Percentiles rank a stretch among this genome's conserved stretches.
These are phyloP conservation scores for Blastomyces percursus DNA, from an alignment of 2,329 filamentous ascomycete genomes.

Conservation along the genomic window DNA sequence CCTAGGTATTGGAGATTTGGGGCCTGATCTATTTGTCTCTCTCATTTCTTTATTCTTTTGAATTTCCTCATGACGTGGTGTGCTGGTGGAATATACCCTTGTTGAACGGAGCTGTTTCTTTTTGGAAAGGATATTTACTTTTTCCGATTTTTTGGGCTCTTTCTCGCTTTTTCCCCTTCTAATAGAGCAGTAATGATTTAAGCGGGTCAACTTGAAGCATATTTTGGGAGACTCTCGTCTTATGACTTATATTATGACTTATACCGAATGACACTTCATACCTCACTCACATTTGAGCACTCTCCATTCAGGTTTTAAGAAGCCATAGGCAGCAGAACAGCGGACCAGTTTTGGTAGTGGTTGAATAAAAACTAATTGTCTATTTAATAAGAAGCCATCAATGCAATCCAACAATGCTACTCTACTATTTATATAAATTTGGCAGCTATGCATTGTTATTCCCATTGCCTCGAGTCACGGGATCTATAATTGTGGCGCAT, in stretches of 20 bases:
- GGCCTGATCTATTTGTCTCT: neutral
- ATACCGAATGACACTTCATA: neutral
- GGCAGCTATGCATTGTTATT: neutral
- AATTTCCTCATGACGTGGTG: neutral
- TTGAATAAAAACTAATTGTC: neutral
- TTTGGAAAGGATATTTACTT: neutral
- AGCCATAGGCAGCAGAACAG: neutral
- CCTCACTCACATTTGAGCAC: neutral
- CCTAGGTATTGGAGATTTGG: neutral
- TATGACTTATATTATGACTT: neutral
- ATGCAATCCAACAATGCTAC: neutral
- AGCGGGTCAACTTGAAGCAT: neutral
- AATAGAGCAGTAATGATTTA: neutral
- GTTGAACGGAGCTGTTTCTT: neutral
- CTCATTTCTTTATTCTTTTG: neutral
- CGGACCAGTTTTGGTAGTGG: neutral
- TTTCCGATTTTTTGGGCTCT: neutral
- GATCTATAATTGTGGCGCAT: neutral
- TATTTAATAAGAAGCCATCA: neutral
- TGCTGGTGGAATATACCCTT: conserved; percentile 1
- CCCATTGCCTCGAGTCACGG: neutral
- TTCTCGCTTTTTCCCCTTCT: neutral
- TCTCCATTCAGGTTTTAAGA: neutral
- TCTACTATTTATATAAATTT: neutral
- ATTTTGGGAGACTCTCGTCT: neutral